These are phyloP conservation scores for Pontederia crassipes DNA, from an alignment of 176 grass and related monocot genomes.

Conservation along the genomic window DNA sequence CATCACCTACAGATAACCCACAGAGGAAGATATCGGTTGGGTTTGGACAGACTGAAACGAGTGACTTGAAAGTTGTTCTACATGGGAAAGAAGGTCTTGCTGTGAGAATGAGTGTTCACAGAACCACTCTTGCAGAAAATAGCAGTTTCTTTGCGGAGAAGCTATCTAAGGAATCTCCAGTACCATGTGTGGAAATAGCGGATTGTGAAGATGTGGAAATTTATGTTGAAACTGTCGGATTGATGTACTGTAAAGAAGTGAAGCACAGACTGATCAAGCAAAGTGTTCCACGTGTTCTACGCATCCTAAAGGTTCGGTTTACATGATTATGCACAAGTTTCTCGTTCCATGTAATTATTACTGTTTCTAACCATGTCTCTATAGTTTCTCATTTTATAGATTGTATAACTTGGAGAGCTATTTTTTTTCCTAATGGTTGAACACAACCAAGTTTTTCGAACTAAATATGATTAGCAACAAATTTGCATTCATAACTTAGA, in stretches of 20 bases:
- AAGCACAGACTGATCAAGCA: slow-evolving; percentile 52
- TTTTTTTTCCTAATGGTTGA: too few species aligned
- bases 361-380: background rate
- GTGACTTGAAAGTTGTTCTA: slow-evolving; percentile 61
- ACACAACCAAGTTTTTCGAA: too few species aligned
- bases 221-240: slow-evolving; percentile 50
- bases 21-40: slow-evolving; percentile 59
- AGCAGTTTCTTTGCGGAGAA: slow-evolving; percentile 65
- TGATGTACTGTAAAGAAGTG: slow-evolving; percentile 52
- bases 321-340: too few species aligned
- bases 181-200: slow-evolving; percentile 31
- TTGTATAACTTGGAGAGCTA: too few species aligned
- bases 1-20: slow-evolving; percentile 12
- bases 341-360: background rate
- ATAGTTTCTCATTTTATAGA: too few species aligned
- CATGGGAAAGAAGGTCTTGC: slow-evolving; percentile 58
- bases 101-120: slow-evolving; percentile 68
- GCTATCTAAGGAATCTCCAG: slow-evolving; percentile 18
- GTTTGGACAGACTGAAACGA: slow-evolving; percentile 65
- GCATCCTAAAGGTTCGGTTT: slow-evolving; percentile 39
- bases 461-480: too few species aligned
- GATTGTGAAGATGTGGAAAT: slow-evolving; percentile 55
- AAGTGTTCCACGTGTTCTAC: slow-evolving; percentile 45
- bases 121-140: slow-evolving; percentile 39
- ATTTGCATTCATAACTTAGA: too few species aligned